Evolutionary conservation across 1,284 basidiomycete genomes (phyloP), one percentile per base, ranked within the genome.

Genomic region (Thecaphora frezii): DNA sequence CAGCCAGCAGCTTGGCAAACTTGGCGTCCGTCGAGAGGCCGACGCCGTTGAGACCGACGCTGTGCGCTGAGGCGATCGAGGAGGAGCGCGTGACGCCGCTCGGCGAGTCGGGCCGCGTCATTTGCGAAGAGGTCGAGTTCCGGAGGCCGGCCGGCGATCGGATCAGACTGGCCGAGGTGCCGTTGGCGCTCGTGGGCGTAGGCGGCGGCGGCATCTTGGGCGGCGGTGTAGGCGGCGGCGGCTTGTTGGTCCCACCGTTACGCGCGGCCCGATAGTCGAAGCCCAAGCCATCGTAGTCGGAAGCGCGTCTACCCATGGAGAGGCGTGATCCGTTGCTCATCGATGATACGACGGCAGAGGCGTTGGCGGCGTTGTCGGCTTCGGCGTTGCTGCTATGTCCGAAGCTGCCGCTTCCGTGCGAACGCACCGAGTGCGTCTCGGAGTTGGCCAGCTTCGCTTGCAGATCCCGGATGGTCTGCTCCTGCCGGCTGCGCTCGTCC

Each of bases 201-300:
- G 73, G 71, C 5, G 92, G 92, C 10, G 89, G 90, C 8, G 92
- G 91, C 43, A 91, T 84, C 24, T 88, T 87, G 3, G 91, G 92
- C 22, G 92, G 90, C 1, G 91, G 91, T 0, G 89, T 90, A 0
- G 89, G 88, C 21, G 91, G 91, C 23, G 91, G 91, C 24, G 89
- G 84, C 78, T 93, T 93, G 69, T 85, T 82, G 14, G 48, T 22
- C 38, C 55, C 18, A 45, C 64, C 62, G 19, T 22, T 41, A 21
- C 39, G n/a, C 10, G 64, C 51, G 38, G n/a, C 51, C 19, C 8
- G 42, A 41, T 36, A 16, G 12, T 36, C 33, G 33, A 36, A 36
- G 10, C 10, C 8, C 16, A 42, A 2, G 9, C 21, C 33, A 9
- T 21, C 26, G 46, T 48, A 46, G n/a, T 54, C 51, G 24, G 51